phyloP scores from a whole-genome alignment of 257 asterid species.

The Primulina eburnea region DNA sequence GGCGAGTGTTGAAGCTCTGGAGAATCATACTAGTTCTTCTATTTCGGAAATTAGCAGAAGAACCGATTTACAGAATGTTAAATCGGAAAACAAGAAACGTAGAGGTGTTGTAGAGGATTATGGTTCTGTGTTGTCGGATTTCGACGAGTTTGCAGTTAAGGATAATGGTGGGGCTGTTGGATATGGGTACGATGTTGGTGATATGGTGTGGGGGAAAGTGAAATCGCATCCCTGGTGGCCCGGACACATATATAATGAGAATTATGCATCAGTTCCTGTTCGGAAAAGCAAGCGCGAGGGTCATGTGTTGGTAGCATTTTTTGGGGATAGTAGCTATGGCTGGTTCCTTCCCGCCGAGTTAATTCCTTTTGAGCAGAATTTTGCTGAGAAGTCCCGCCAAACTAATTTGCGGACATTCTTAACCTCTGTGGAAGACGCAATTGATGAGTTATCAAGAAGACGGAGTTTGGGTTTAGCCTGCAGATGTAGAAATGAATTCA shows the following conservation, averaged over 20 bases:
- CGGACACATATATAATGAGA: conserved; percentile 73
- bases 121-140: conserved; percentile 55
- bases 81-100: conserved; percentile 14
- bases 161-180: conserved; percentile 50
- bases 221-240: conserved; percentile 99
- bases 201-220: conserved; percentile 99
- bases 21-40: conserved; percentile 20
- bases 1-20: conserved; percentile 23
- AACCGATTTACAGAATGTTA: conserved; percentile 14
- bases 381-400: conserved; percentile 70
- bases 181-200: conserved; percentile 69
- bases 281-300: conserved; percentile 69
- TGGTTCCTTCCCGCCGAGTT: conserved; percentile 86
- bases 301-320: conserved; percentile 85
- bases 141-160: conserved; percentile 56
- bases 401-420: conserved; percentile 47
- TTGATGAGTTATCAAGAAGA: conserved; percentile 73
- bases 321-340: conserved; percentile 91
- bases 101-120: conserved; percentile 28
- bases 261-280: conserved; percentile 65
- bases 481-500: conserved; percentile 61
- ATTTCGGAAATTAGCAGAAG: conserved; percentile 1
- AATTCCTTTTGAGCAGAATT: conserved; percentile 71
- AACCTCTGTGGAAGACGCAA: conserved; percentile 86
- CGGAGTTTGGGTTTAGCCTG: conserved; percentile 73